Evolutionary conservation across 1,139 yeast species (phyloP).

Genomic region (Hemisphaericaspora subhashii): DNA sequence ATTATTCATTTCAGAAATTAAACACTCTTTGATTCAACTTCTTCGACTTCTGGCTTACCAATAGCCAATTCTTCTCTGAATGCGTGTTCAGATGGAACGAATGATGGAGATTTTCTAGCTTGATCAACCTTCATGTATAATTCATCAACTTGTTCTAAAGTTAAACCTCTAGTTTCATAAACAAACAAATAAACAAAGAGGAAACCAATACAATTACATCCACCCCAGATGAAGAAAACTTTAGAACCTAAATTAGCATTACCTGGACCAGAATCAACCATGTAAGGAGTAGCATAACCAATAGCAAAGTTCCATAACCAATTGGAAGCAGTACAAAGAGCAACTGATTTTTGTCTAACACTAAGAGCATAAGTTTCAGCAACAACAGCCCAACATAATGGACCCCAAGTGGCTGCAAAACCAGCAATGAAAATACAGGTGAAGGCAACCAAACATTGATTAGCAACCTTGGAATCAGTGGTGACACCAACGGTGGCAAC

Average conservation of each 20-base stretch:
- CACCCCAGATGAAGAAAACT: constrained; percentile 71
- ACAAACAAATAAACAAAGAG: constrained; percentile 65
- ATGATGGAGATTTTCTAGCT: constrained; percentile 32
- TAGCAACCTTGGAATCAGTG: constrained; percentile 34
- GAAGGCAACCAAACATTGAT: constrained; percentile 61
- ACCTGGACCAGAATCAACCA: constrained; percentile 59
- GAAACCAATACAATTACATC: constrained; percentile 31
- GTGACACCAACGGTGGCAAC: constrained; percentile 65
- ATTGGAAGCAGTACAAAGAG: constrained; percentile 64
- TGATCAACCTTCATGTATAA: constrained; percentile 27
- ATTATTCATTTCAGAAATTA: neutral
- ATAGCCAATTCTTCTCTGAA: constrained; percentile 22
- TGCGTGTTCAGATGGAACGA: constrained; percentile 33
- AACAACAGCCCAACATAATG: constrained; percentile 66
- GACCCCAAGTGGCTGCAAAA: constrained; percentile 76
- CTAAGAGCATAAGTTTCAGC: constrained; percentile 68
- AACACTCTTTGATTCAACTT: neutral
- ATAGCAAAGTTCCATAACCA: constrained; percentile 72
- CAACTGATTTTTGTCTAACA: constrained; percentile 66
- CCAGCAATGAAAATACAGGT: constrained; percentile 63
- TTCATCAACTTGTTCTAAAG: constrained; percentile 67
- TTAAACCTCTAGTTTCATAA: constrained; percentile 71
- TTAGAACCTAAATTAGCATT: constrained; percentile 61
- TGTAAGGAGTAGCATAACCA: constrained; percentile 65
- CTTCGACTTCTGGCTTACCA: constrained; percentile 8